Evolutionary conservation across 1,139 yeast genomes (phyloP).

Genomic region (Geotrichum aggregatum): DNA sequence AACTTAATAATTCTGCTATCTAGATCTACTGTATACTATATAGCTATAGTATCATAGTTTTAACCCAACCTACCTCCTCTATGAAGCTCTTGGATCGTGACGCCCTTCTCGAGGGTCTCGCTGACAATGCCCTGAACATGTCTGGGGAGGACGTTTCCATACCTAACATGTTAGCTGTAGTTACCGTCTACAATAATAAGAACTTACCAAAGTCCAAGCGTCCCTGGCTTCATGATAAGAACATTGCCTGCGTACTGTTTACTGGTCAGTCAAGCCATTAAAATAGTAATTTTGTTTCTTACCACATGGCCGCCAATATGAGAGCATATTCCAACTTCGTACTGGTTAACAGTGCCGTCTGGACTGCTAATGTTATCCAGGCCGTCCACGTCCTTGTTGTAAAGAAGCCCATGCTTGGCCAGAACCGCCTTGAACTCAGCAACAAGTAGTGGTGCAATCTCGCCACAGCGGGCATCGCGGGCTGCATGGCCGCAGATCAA

Average conservation of each 20-base stretch:
- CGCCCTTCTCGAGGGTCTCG: conserved; percentile 48
- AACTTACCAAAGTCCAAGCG: conserved; percentile 48
- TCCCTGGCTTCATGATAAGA: conserved; percentile 39
- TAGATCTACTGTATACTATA: too few relatives aligned
- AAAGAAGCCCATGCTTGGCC: conserved; percentile 34
- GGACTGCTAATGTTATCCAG: conserved; percentile 23
- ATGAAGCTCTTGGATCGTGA: conserved; percentile 51
- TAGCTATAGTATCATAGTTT: too few relatives aligned
- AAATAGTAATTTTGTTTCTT: conserved; percentile 23
- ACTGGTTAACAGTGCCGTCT: conserved; percentile 35
- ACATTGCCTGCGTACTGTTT: conserved; percentile 65
- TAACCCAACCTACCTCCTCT: conserved; percentile 42
- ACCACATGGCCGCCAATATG: conserved; percentile 70
- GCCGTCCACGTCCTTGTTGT: conserved; percentile 18
- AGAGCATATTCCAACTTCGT: conserved; percentile 54
- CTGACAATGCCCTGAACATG: conserved; percentile 62
- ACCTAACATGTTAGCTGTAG: conserved; percentile 28
- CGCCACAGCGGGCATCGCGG: conserved; percentile 66
- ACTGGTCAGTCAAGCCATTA: background rate
- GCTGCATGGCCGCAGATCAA: conserved; percentile 63
- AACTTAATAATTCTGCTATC: too few relatives aligned
- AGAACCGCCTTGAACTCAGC: conserved; percentile 50
- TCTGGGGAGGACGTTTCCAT: conserved; percentile 63
- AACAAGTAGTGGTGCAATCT: conserved; percentile 53
- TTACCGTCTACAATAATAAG: background rate